A percentile compares a stretch with the other conserved stretches of the same genome.
Evolutionary conservation across 331 rosid genomes (phyloP).

Genomic region (Prunus yedoensis): DNA sequence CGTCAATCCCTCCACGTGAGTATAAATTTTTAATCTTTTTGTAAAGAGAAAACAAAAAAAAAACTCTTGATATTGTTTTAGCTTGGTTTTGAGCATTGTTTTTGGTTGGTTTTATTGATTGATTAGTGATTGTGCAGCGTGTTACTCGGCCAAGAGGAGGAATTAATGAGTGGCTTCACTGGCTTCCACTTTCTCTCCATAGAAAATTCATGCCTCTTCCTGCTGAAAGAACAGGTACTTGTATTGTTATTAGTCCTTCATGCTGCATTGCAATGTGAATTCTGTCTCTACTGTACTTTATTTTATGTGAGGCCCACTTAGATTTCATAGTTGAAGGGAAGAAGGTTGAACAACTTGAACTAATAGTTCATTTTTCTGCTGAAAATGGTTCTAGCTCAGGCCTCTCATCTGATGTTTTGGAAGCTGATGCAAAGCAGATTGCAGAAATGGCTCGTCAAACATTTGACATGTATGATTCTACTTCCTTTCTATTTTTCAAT

Average conservation of each 20-base stretch:
- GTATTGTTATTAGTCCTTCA: not conserved
- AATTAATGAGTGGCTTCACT: constrained; percentile 68
- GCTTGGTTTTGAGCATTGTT: not conserved
- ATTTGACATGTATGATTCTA: constrained; percentile 33
- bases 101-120: not conserved
- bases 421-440: constrained; percentile 78
- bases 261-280: not conserved
- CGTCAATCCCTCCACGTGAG: constrained; percentile 61
- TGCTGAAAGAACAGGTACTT: constrained; percentile 45
- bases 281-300: not conserved
- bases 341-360: constrained; percentile 22
- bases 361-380: constrained; percentile 11
- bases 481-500: not conserved
- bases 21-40: not conserved
- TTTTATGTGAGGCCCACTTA: not conserved
- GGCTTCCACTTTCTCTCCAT: constrained; percentile 86
- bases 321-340: not conserved
- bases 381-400: constrained; percentile 50
- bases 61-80: not conserved
- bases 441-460: constrained; percentile 68
- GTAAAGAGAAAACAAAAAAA: not conserved
- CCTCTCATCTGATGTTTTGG: constrained; percentile 44
- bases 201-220: constrained; percentile 32
- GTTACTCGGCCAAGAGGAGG: constrained; percentile 84
- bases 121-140: constrained; percentile 40